Base-by-base conservation (phyloP, 345 rosid genomes). In the Gossypium australe region DNA sequence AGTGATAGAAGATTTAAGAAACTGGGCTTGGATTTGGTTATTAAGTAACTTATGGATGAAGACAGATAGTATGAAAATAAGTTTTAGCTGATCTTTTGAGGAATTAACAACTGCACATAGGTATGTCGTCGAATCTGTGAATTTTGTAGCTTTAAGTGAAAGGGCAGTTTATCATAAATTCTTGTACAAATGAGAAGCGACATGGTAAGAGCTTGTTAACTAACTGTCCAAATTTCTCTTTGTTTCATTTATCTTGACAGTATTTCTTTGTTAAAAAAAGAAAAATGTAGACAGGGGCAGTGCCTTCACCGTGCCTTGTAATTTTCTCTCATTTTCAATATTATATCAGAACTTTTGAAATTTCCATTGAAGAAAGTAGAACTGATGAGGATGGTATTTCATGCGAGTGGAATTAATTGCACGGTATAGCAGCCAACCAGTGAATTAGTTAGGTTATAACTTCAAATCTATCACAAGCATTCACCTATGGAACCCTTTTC, bases 1-100 rank as follows among this genome's bases (percentile, higher is more conserved):
- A 29, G 4, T 7, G 20, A 7, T 61, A 7, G 9, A 29, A 29
- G 1, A 61, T 60, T 27, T 43, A 43, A 65, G 69, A 65, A 65
- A n/a, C 17, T 41, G 10, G 29, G 20, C 29, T 65, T 18, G 29
- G 17, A 65, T 18, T 66, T 20, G n/a, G 16, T 22, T 44, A 18
- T 63, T n/a, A 63, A 61, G 47, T 63, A 64, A 9, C 49, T 64
- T 18, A 65, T 44, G 20, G 17, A 65, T 43, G 70, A 63, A 63
- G 20, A 3, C 20, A 9, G 13, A 64, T 65, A 2, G 20, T 60
- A 27, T 7, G 0, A 6, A 27, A 13, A 9, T 61, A 27, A 29
- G 44, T 61, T 61, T 61, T 17, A 14, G 18, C 14, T 16, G 44
- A 7, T 29, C n/a, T 27, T 29, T 29, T 27, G 11, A 61, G 66